A percentile compares a stretch with the other conserved stretches of the same genome.
phyloP scores from a whole-genome alignment of 1,284 basidiomycete species.

The Tylopilus sp. region DNA sequence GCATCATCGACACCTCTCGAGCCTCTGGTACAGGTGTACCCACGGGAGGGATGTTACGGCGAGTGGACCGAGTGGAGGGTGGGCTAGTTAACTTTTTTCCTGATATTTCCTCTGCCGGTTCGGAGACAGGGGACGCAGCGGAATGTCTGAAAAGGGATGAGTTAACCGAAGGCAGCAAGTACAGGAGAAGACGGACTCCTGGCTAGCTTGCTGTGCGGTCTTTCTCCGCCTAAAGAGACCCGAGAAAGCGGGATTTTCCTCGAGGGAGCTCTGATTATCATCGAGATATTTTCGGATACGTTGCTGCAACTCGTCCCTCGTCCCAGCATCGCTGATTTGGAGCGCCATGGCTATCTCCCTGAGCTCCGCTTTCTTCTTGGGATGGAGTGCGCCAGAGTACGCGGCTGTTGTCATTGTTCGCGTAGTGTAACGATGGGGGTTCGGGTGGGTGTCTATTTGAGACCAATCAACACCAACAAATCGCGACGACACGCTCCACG shows the following conservation, averaged over 20 bases:
- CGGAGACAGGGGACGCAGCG: conserved; percentile 17
- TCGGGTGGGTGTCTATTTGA: conserved; percentile 11
- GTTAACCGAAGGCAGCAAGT: neutral
- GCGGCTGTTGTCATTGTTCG: conserved; percentile 29
- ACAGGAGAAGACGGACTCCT: conserved; percentile 8
- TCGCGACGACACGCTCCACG: conserved; percentile 30
- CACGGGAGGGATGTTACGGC: conserved; percentile 38
- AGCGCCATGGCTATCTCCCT: conserved; percentile 54
- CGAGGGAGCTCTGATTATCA: conserved; percentile 44
- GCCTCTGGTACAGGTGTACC: conserved; percentile 44
- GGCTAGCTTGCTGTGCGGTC: conserved; percentile 34
- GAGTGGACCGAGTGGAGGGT: conserved; percentile 24
- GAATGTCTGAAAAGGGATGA: conserved; percentile 19
- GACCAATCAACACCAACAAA: conserved; percentile 30
- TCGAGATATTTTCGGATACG: conserved; percentile 60
- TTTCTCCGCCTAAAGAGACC: conserved; percentile 49
- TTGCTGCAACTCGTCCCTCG: conserved; percentile 54
- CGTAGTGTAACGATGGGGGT: conserved; percentile 8
- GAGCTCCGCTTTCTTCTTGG: conserved; percentile 62
- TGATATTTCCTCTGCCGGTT: conserved; percentile 13
- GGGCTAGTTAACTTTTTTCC: conserved; percentile 24
- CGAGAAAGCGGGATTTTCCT: conserved; percentile 50
- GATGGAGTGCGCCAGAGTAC: conserved; percentile 45
- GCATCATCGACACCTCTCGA: conserved; percentile 47
- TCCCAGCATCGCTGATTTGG: conserved; percentile 48